Evolutionary conservation across 495 filamentous ascomycete genomes (phyloP).

Genomic region (Chlorociboria aeruginascens): DNA sequence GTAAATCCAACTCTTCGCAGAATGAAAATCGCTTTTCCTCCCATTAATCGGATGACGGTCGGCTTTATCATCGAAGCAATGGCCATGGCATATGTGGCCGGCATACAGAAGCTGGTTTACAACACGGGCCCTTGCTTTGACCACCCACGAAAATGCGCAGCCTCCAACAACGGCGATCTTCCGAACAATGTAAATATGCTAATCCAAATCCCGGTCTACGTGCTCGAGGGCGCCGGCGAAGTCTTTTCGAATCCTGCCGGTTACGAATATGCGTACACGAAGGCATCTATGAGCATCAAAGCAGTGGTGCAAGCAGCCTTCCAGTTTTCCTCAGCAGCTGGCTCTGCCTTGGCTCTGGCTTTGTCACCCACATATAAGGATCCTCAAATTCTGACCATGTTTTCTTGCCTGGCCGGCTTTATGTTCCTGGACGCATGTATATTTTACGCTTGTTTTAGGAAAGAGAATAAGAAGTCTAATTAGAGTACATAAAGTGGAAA

Average conservation of each 20-base stretch:
- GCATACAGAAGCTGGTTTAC: constrained; percentile 42
- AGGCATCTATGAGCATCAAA: constrained; percentile 29
- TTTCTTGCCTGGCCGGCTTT: constrained; percentile 26
- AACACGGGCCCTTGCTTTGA: constrained; percentile 36
- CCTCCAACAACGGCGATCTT: constrained; percentile 20
- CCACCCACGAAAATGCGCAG: constrained; percentile 27
- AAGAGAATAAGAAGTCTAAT: neutral
- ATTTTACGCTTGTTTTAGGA: constrained; percentile 24
- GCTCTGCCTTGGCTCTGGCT: constrained; percentile 29
- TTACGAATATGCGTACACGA: constrained; percentile 42
- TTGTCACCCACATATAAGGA: constrained; percentile 29
- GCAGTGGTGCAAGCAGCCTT: constrained; percentile 28
- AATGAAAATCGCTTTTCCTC: constrained; percentile 28
- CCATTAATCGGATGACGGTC: constrained; percentile 38
- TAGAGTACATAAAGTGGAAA: too few species aligned
- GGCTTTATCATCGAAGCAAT: constrained; percentile 32
- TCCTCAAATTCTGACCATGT: constrained; percentile 35
- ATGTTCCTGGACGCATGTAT: constrained; percentile 19
- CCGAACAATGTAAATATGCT: constrained; percentile 28
- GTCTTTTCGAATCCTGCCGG: constrained; percentile 33
- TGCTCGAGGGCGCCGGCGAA: constrained; percentile 27
- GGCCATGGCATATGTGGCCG: constrained; percentile 37
- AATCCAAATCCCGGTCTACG: constrained; percentile 29
- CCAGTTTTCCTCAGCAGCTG: constrained; percentile 28
- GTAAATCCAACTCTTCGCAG: constrained; percentile 33